Evolutionary conservation across 768 basidiomycete genomes (phyloP).

Genomic region (Mycena capillaripes): DNA sequence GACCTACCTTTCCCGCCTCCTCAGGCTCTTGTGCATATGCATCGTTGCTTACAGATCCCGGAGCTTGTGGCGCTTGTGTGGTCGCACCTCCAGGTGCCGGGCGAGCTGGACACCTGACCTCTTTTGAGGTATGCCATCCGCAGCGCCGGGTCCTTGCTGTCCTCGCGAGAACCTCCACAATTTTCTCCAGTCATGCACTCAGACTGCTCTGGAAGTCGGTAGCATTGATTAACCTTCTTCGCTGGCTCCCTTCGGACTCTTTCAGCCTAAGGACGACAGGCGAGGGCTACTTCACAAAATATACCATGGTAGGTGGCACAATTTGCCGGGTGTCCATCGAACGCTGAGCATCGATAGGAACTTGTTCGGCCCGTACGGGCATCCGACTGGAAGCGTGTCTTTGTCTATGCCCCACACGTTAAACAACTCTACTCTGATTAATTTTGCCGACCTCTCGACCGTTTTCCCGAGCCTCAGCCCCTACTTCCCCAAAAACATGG

Average conservation of each 20-base stretch:
- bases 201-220: background rate
- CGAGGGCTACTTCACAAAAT: background rate
- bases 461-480: background rate
- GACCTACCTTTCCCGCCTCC: too few relatives aligned
- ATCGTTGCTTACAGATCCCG: constrained; percentile 3
- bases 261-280: background rate
- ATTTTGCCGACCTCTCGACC: background rate
- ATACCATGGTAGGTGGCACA: constrained; percentile 5
- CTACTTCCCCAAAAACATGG: background rate
- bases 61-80: constrained; percentile 18
- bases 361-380: background rate
- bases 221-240: background rate
- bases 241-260: constrained; percentile 9
- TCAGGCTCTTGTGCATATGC: constrained; percentile 5
- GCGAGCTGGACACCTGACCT: background rate
- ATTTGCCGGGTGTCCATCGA: background rate
- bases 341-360: background rate
- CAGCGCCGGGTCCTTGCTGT: constrained; percentile 11
- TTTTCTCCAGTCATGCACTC: constrained; percentile 8
- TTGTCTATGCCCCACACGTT: background rate
- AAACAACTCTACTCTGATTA: background rate
- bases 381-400: background rate
- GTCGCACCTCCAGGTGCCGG: background rate
- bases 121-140: background rate
- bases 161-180: constrained; percentile 5